A percentile compares a stretch with the other conserved stretches of the same genome.
Conservation (phyloP, 1,284 basidiomycete species). For the Mycena sp. region DNA sequence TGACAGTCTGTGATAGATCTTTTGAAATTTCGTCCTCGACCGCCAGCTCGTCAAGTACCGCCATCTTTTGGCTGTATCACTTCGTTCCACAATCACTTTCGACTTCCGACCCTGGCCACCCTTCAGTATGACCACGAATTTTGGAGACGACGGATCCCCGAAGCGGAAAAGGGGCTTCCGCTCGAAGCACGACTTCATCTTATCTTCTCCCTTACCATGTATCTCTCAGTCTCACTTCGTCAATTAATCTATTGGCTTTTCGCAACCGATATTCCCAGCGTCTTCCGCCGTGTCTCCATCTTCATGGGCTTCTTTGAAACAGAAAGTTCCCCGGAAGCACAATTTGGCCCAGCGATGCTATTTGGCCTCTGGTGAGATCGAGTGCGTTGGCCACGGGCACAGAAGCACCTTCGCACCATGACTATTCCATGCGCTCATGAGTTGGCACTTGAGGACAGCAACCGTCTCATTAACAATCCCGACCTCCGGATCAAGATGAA, state of each 20-base stretch:
- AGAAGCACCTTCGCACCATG: not conserved
- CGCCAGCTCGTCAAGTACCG: not conserved
- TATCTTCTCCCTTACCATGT: conserved; percentile 4
- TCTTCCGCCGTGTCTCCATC: not conserved
- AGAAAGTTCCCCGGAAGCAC: not conserved
- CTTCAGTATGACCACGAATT: conserved; percentile 5
- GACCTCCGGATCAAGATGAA: not conserved
- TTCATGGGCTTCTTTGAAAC: not conserved
- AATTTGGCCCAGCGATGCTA: conserved; percentile 1
- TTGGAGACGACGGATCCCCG: not conserved
- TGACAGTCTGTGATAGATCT: not conserved
- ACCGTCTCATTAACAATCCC: not conserved
- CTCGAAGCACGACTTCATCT: no score
- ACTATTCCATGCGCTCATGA: conserved; percentile 4
- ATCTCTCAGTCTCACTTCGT: not conserved
- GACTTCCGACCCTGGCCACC: not conserved
- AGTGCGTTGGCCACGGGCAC: not conserved
- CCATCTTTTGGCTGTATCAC: not conserved
- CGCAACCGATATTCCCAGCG: not conserved
- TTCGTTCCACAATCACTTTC: not conserved
- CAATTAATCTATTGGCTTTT: conserved; percentile 7
- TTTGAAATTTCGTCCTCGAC: not conserved
- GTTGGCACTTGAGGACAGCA: not conserved
- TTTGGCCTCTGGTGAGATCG: not conserved
- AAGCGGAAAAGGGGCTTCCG: no score